phyloP scores from a whole-genome alignment of 306 rosid species.

The Gleditsia sinensis region DNA sequence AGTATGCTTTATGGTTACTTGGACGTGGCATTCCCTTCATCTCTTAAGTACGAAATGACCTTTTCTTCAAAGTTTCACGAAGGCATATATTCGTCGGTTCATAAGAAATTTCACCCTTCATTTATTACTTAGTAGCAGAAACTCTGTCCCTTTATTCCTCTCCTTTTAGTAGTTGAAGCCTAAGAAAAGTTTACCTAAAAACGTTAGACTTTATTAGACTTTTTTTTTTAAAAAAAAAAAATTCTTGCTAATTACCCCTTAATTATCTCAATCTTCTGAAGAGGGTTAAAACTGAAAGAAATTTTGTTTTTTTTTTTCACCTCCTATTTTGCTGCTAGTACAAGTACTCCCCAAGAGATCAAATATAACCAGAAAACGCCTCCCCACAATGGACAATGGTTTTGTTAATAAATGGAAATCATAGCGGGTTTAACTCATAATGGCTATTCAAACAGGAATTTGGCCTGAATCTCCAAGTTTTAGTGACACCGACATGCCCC shows the following conservation, averaged over 20 bases:
- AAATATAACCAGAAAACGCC: conserved; percentile 11
- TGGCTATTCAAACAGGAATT: conserved; percentile 56
- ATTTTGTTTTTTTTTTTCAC: neutral
- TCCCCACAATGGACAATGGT: neutral
- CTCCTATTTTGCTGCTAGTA: neutral
- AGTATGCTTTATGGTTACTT: conserved; percentile 24
- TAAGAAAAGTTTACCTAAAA: conserved; percentile 28
- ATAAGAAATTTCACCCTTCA: no score
- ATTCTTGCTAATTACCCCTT: no score
- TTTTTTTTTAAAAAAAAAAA: no score
- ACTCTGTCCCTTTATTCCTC: conserved; percentile 27
- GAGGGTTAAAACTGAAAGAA: neutral
- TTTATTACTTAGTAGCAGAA: conserved; percentile 34
- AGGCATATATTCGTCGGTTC: conserved; percentile 36
- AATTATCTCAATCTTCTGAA: neutral
- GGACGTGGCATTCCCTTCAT: conserved; percentile 6
- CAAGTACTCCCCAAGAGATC: conserved; percentile 3
- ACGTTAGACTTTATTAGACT: no score
- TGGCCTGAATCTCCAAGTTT: conserved; percentile 96
- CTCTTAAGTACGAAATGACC: neutral
- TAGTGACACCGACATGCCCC: conserved; percentile 74
- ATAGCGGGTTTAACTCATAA: neutral
- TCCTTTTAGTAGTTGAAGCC: conserved; percentile 16
- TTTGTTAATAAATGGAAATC: no score
- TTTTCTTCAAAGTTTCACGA: conserved; percentile 13